A percentile compares a stretch with the other conserved stretches of the same genome.
Conservation (phyloP, 352 stramenopile species). For the Phytophthora cajani region DNA sequence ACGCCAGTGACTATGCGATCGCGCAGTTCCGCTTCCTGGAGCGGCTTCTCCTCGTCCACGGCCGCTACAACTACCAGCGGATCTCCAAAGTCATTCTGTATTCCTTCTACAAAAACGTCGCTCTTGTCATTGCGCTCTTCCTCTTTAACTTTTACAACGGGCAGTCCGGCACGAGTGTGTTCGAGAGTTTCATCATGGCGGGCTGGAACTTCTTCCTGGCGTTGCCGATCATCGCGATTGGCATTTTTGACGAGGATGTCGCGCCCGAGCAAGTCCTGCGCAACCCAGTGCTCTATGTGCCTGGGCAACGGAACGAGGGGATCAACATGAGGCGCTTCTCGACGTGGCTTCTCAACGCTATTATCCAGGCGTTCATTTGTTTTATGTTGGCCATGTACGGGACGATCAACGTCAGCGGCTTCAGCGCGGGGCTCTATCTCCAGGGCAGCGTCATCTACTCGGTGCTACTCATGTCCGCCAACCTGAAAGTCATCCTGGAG, state of each 20-base stretch:
- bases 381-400: constrained; percentile 64
- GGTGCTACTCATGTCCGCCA: constrained; percentile 76
- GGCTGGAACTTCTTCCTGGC: constrained; percentile 85
- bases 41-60: constrained; percentile 96
- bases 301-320: constrained; percentile 67
- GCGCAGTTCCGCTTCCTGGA: constrained; percentile 94
- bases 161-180: constrained; percentile 84
- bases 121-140: constrained; percentile 73
- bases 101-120: constrained; percentile 85
- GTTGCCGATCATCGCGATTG: constrained; percentile 91
- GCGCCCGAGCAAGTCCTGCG: constrained; percentile 60
- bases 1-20: constrained; percentile 93
- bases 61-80: constrained; percentile 97
- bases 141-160: constrained; percentile 88
- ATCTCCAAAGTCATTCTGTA: constrained; percentile 94
- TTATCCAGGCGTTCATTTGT: constrained; percentile 69
- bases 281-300: constrained; percentile 65
- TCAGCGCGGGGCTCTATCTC: constrained; percentile 58
- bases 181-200: constrained; percentile 85
- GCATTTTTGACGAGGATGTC: constrained; percentile 84
- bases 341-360: constrained; percentile 70
- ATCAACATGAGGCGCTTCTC: constrained; percentile 74
- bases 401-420: constrained; percentile 40
- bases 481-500: constrained; percentile 78
- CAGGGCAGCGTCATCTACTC: constrained; percentile 78